A percentile compares a stretch with the other conserved stretches of the same genome.
Conservation (phyloP, 169 alveolate species). For the Plasmodium ovale region DNA sequence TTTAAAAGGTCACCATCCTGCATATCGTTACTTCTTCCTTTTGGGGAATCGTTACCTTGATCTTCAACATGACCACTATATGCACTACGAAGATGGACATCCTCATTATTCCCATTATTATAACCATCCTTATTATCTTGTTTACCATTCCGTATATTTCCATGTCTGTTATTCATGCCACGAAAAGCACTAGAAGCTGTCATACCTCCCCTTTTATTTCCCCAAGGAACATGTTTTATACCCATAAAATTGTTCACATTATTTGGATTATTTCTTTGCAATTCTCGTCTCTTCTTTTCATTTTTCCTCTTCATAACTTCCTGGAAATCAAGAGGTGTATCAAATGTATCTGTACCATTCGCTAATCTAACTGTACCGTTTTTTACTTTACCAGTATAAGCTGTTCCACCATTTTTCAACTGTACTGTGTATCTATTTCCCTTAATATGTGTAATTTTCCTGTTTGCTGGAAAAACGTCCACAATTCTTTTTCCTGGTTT, state of each 20-base stretch:
- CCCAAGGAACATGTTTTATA: neutral
- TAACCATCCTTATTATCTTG: neutral
- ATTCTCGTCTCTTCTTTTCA: slow-evolving; percentile 49
- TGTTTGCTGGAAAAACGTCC: slow-evolving; percentile 50
- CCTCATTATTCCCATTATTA: neutral
- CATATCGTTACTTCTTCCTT: neutral
- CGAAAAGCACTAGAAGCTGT: neutral
- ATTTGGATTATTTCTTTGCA: slow-evolving; percentile 25
- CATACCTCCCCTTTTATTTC: no score
- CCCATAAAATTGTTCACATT: neutral
- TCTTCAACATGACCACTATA: no score
- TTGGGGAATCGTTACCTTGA: no score
- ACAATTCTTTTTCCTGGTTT: slow-evolving; percentile 58
- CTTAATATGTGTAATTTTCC: slow-evolving; percentile 22
- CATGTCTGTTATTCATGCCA: neutral
- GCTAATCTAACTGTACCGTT: slow-evolving; percentile 4
- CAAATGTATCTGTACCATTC: slow-evolving; percentile 44
- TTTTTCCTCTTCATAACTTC: slow-evolving; percentile 77
- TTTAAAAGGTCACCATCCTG: neutral
- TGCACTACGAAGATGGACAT: neutral
- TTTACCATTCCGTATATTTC: no score
- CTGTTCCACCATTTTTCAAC: slow-evolving; percentile 9
- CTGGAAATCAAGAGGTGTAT: slow-evolving; percentile 71
- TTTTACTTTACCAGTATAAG: slow-evolving; percentile 26
- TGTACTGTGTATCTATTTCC: slow-evolving; percentile 30